A percentile compares a stretch with the other conserved stretches of the same genome.
phyloP scores from a whole-genome alignment of 306 rosid species.

The Canavalia ensiformis region DNA sequence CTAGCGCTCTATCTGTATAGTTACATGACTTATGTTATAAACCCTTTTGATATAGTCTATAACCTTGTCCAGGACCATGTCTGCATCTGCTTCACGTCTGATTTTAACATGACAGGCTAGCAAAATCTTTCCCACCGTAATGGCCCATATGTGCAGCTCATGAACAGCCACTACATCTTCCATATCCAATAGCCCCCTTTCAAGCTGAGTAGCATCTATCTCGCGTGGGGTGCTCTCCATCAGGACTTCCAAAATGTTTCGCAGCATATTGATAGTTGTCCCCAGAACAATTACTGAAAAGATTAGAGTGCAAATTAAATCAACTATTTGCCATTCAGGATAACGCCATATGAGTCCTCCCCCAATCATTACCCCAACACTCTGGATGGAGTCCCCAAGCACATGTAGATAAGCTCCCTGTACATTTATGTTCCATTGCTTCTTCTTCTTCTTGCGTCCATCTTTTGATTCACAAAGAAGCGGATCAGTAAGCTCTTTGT shows the following conservation, averaged over 20 bases:
- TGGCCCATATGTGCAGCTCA: constrained; percentile 87
- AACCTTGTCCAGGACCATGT: constrained; percentile 73
- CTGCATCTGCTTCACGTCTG: constrained; percentile 83
- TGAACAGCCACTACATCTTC: constrained; percentile 83
- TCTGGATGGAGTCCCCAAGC: constrained; percentile 79
- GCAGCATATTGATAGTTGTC: constrained; percentile 73
- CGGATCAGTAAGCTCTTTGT: constrained; percentile 50
- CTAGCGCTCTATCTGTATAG: constrained; percentile 82
- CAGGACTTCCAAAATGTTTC: constrained; percentile 76
- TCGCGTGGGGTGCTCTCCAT: constrained; percentile 89
- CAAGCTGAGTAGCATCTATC: constrained; percentile 75
- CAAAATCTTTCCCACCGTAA: constrained; percentile 77
- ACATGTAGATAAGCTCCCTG: constrained; percentile 88
- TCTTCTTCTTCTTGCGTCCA: constrained; percentile 60
- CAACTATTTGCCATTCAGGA: constrained; percentile 75
- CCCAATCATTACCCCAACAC: constrained; percentile 85
- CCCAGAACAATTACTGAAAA: constrained; percentile 75
- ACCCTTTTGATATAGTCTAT: constrained; percentile 73
- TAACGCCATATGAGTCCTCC: constrained; percentile 81
- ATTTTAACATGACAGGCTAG: constrained; percentile 85
- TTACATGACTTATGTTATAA: constrained; percentile 80
- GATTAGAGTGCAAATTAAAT: constrained; percentile 72
- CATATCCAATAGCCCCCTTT: constrained; percentile 70
- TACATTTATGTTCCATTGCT: constrained; percentile 63
- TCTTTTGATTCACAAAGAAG: constrained; percentile 59